Conservation (phyloP, 306 rosid genomes). For the Sicyos baderoa region DNA sequence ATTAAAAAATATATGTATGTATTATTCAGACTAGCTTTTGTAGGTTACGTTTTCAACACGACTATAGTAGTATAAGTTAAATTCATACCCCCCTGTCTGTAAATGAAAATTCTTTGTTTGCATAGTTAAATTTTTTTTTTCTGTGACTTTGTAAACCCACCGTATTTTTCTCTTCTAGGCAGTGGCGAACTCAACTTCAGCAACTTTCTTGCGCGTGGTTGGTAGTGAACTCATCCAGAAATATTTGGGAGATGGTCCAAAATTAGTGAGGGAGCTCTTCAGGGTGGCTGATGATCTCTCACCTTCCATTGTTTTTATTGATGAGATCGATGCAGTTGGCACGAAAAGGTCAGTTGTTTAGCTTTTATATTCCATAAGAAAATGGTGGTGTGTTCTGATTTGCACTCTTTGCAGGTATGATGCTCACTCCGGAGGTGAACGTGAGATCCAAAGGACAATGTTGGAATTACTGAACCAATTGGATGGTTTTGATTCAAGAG, state of each 20-base stretch:
- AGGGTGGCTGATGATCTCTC: constrained; percentile 98
- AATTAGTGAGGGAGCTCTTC: constrained; percentile 91
- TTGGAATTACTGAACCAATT: constrained; percentile 84
- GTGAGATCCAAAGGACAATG: constrained; percentile 96
- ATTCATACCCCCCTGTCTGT: background rate
- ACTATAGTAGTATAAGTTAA: background rate
- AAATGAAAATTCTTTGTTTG: background rate
- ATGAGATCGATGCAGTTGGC: constrained; percentile 94
- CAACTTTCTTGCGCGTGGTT: constrained; percentile 95
- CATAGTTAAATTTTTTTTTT: background rate
- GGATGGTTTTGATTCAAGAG: constrained; percentile 96
- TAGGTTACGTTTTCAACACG: too few relatives aligned
- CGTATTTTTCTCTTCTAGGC: constrained; percentile 45
- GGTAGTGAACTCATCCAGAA: constrained; percentile 97
- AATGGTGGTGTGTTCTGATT: constrained; percentile 11
- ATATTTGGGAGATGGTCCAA: constrained; percentile 97
- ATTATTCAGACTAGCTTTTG: background rate
- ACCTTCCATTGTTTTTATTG: constrained; percentile 94
- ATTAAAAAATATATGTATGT: too few relatives aligned
- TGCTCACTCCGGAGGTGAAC: constrained; percentile 98
- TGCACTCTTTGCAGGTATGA: constrained; percentile 52
- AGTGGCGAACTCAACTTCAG: constrained; percentile 96
- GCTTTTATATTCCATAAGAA: background rate
- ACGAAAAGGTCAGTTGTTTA: constrained; percentile 65
- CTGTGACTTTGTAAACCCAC: constrained; percentile 1